Percentiles rank a stretch among this genome's conserved stretches.
phyloP scores from a whole-genome alignment of 208 protist species.

The Sergeia podlipaevii region DNA sequence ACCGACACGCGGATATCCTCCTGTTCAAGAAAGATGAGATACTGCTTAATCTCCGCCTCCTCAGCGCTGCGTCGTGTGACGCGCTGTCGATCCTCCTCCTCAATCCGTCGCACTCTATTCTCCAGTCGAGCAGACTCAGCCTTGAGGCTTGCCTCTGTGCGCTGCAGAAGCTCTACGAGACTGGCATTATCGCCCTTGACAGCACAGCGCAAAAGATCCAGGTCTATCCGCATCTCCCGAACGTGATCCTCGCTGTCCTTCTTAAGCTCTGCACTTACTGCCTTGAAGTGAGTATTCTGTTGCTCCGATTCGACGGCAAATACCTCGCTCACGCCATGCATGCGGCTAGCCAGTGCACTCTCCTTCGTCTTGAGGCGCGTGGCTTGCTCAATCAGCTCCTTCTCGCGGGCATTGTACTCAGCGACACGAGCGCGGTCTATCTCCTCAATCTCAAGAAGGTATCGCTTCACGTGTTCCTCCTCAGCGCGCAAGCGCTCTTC shows the following conservation, averaged over 20 bases:
- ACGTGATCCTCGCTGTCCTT: conserved; percentile 21
- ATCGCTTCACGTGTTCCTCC: conserved; percentile 37
- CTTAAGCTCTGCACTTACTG: conserved; percentile 27
- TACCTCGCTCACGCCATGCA: conserved; percentile 19
- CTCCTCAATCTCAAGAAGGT: conserved; percentile 49
- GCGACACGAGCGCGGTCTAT: conserved; percentile 40
- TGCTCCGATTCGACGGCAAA: conserved; percentile 27
- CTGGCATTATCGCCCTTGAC: conserved; percentile 9
- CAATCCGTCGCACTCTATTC: background rate
- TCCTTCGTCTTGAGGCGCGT: conserved; percentile 22
- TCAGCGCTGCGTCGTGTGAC: conserved; percentile 23
- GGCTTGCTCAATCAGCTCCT: conserved; percentile 28
- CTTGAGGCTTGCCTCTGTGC: conserved; percentile 8
- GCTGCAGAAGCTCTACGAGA: conserved; percentile 16
- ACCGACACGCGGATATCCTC: conserved; percentile 40
- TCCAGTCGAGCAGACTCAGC: conserved; percentile 16
- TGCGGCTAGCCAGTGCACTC: conserved; percentile 3
- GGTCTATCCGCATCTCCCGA: conserved; percentile 18
- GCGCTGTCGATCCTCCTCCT: conserved; percentile 16
- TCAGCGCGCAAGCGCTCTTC: conserved; percentile 23
- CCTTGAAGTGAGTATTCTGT: conserved; percentile 26
- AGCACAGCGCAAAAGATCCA: conserved; percentile 4
- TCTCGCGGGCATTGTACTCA: conserved; percentile 30
- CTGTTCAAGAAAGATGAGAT: conserved; percentile 48
- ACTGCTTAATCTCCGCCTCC: conserved; percentile 49